Conservation (phyloP, 2,329 filamentous ascomycete genomes). For the Pestalotiopsis sp. region DNA sequence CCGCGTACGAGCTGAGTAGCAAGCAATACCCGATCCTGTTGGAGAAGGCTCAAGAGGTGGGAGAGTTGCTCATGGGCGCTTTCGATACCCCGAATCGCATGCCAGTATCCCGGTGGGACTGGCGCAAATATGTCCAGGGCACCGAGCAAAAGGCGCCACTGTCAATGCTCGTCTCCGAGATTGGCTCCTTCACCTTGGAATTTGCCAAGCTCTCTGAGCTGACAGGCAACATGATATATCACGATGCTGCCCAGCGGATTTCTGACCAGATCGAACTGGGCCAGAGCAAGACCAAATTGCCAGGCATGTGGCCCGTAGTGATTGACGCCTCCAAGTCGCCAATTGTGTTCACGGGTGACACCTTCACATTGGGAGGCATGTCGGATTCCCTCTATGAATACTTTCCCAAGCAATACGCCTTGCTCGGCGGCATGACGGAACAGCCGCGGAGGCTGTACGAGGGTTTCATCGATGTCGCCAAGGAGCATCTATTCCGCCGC, state of each 20-base stretch:
- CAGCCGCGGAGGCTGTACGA: conserved; percentile 51
- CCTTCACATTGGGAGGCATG: conserved; percentile 59
- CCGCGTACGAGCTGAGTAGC: conserved; percentile 70
- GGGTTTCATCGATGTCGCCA: conserved; percentile 47
- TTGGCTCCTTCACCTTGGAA: conserved; percentile 63
- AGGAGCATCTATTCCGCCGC: conserved; percentile 46
- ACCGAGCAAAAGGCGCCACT: conserved; percentile 46
- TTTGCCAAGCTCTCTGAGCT: conserved; percentile 68
- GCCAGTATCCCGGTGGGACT: conserved; percentile 62
- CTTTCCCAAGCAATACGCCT: conserved; percentile 65
- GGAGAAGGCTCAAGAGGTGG: conserved; percentile 64
- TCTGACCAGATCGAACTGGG: conserved; percentile 55
- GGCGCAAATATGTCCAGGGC: conserved; percentile 52
- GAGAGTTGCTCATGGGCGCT: conserved; percentile 64
- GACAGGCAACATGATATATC: conserved; percentile 62
- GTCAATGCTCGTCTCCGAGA: conserved; percentile 47
- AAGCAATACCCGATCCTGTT: conserved; percentile 56
- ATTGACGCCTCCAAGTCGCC: conserved; percentile 58
- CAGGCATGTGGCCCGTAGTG: conserved; percentile 64
- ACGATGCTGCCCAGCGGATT: conserved; percentile 63
- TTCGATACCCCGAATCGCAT: conserved; percentile 73
- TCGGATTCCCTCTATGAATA: conserved; percentile 67
- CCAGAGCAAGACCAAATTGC: conserved; percentile 57
- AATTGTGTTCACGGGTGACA: conserved; percentile 53
- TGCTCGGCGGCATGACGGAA: conserved; percentile 65